These are phyloP conservation scores for Calonectria honghensis DNA, from an alignment of 2,329 filamentous ascomycete species.

Conservation along the genomic window DNA sequence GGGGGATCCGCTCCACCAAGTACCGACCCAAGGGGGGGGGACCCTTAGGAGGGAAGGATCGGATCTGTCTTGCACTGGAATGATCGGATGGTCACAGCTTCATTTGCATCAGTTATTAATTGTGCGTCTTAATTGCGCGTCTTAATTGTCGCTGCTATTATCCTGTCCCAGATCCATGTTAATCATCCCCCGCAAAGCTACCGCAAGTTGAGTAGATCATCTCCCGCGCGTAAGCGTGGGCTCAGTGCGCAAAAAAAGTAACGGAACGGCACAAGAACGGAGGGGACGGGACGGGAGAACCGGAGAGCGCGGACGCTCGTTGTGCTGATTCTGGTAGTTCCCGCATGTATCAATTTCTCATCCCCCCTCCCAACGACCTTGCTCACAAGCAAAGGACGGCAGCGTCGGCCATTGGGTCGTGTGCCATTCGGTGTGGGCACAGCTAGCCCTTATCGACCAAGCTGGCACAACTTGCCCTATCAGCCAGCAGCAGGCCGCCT, in stretches of 20 bases:
- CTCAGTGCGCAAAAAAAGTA: neutral
- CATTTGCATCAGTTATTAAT: constrained; percentile 1
- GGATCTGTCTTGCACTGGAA: constrained; percentile 13
- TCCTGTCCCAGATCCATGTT: constrained; percentile 8
- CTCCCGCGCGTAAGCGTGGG: constrained; percentile 17
- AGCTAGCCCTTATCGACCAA: neutral
- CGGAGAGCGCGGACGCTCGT: neutral
- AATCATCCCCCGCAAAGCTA: constrained; percentile 15
- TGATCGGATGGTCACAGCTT: constrained; percentile 22
- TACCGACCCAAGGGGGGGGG: neutral
- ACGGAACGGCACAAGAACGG: neutral
- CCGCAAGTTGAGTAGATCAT: constrained; percentile 11
- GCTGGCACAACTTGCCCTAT: neutral
- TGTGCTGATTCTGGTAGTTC: neutral
- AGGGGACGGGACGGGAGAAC: neutral
- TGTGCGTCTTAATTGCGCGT: constrained; percentile 9
- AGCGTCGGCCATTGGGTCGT: neutral
- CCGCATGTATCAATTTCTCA: constrained; percentile 10
- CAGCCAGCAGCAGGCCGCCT: neutral
- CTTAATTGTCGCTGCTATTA: constrained; percentile 10
- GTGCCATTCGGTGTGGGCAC: neutral
- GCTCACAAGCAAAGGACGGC: neutral
- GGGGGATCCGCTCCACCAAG: neutral
- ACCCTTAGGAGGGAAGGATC: neutral
- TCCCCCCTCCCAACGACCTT: neutral